phyloP scores from a whole-genome alignment of 257 asterid species.

The Solanum medicagineum region DNA sequence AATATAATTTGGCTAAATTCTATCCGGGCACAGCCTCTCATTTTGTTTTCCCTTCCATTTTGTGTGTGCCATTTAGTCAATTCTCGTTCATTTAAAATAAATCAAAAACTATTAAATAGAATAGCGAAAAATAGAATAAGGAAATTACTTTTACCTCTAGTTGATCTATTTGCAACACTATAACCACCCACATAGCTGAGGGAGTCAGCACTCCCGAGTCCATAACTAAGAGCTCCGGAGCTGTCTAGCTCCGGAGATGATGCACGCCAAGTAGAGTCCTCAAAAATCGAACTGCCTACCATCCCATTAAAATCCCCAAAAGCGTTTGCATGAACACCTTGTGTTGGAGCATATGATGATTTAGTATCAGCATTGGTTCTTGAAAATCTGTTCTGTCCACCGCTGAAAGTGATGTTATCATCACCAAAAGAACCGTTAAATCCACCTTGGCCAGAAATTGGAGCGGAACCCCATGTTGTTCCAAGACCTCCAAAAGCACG shows the following conservation, averaged over 20 bases:
- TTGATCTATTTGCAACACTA: constrained; percentile 44
- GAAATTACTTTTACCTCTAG: constrained; percentile 39
- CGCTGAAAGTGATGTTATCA: constrained; percentile 19
- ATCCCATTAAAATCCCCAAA: constrained; percentile 33
- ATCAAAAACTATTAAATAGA: neutral
- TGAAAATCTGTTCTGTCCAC: constrained; percentile 24
- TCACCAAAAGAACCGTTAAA: constrained; percentile 22
- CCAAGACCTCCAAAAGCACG: constrained; percentile 46
- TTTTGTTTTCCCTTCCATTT: neutral
- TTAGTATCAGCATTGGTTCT: constrained; percentile 19
- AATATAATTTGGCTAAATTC: neutral
- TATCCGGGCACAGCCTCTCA: neutral
- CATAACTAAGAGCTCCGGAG: constrained; percentile 35
- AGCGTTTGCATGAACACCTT: constrained; percentile 24
- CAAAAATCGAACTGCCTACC: constrained; percentile 19
- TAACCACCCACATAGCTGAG: constrained; percentile 47
- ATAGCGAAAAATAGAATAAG: neutral
- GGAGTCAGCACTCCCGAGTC: constrained; percentile 29
- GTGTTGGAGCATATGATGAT: constrained; percentile 25
- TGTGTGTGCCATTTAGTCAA: neutral
- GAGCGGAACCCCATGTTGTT: constrained; percentile 52
- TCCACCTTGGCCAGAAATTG: constrained; percentile 33
- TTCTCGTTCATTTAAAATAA: neutral
- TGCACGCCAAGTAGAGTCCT: constrained; percentile 39
- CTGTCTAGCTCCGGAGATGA: constrained; percentile 40